Percentiles rank a stretch among this genome's conserved stretches.
Conservation (phyloP, 2,329 filamentous ascomycete species). For the Lizonia empirigonia region DNA sequence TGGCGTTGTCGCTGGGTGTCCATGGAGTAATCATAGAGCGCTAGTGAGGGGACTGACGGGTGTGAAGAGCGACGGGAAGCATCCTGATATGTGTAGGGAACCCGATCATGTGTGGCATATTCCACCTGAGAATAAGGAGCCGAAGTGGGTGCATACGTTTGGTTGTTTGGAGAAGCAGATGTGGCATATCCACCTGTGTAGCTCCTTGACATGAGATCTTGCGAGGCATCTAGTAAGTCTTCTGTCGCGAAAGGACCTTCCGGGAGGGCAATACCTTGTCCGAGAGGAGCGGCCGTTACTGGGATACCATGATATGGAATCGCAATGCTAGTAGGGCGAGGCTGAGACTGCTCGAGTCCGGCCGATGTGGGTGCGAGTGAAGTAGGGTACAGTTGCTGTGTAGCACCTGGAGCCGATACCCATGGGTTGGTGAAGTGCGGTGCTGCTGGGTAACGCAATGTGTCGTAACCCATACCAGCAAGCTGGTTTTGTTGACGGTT, state of each 20-base stretch:
- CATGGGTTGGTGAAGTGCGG: conserved; percentile 92
- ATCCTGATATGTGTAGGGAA: conserved; percentile 63
- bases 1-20: conserved; percentile 58
- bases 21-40: conserved; percentile 55
- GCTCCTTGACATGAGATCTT: conserved; percentile 79
- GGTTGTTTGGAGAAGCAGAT: conserved; percentile 71
- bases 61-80: conserved; percentile 76
- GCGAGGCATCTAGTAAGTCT: conserved; percentile 71
- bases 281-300: conserved; percentile 74
- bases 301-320: conserved; percentile 77
- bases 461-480: conserved; percentile 77
- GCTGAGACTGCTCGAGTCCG: conserved; percentile 56
- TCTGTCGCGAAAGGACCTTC: conserved; percentile 65
- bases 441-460: conserved; percentile 69
- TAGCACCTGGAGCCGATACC: conserved; percentile 66
- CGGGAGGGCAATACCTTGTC: conserved; percentile 69
- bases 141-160: conserved; percentile 69
- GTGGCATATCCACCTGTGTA: conserved; percentile 70
- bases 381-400: conserved; percentile 68
- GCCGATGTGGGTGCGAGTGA: conserved; percentile 61
- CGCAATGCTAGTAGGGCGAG: conserved; percentile 65
- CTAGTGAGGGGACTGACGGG: conserved; percentile 72
- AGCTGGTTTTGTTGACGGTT: conserved; percentile 74
- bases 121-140: conserved; percentile 77
- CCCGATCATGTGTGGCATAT: conserved; percentile 63